Evolutionary conservation across 805 yeast species (phyloP).

Genomic region (Cyberlindnera mycetangii): DNA sequence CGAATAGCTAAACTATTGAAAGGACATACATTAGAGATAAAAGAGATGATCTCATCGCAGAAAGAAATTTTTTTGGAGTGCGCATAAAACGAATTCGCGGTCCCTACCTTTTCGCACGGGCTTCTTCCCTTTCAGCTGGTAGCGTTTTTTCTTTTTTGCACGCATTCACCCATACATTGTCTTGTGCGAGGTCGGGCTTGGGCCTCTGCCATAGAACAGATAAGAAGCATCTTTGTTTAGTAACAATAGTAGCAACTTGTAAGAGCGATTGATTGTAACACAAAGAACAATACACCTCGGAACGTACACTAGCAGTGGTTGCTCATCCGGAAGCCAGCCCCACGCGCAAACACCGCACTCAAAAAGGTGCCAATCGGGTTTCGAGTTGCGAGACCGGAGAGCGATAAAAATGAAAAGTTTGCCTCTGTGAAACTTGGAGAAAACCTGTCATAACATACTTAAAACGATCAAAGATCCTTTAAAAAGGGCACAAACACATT

Average conservation of each 20-base stretch:
- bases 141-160: no score
- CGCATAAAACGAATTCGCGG: constrained; percentile 1
- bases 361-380: constrained; percentile 1
- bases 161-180: no score
- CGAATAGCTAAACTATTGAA: not conserved
- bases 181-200: no score
- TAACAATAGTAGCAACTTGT: no score
- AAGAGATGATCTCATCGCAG: constrained; percentile 2
- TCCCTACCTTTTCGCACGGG: not conserved
- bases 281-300: no score
- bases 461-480: not conserved
- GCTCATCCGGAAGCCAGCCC: no score
- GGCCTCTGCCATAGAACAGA: no score
- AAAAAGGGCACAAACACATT: not conserved
- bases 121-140: no score
- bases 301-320: no score
- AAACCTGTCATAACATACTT: not conserved
- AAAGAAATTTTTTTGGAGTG: not conserved
- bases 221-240: no score
- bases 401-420: not conserved
- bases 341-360: not conserved
- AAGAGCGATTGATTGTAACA: no score
- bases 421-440: not conserved
- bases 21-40: not conserved
- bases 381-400: not conserved